Percentiles rank a stretch among this genome's conserved stretches.
Conservation (phyloP, 345 rosid species). For the Acer saccharum region DNA sequence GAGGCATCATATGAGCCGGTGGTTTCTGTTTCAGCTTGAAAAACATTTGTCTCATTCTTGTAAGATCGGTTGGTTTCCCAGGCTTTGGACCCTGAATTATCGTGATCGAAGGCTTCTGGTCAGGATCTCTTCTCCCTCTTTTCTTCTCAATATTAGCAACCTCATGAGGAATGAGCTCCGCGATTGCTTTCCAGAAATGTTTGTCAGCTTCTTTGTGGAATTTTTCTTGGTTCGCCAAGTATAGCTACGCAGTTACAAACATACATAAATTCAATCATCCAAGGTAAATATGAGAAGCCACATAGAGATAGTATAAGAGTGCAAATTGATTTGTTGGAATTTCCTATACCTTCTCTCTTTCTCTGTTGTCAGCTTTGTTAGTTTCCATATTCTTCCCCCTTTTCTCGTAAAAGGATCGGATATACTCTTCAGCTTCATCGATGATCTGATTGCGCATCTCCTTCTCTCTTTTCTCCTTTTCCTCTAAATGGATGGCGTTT, state of each 20-base stretch:
- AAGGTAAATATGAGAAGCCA: neutral
- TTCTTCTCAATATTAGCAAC: constrained; percentile 83
- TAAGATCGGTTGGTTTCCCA: constrained; percentile 84
- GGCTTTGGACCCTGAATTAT: constrained; percentile 95
- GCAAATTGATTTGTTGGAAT: neutral
- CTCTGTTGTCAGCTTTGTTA: constrained; percentile 80
- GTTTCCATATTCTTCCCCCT: constrained; percentile 66
- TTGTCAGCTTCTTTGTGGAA: constrained; percentile 88
- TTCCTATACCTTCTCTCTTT: constrained; percentile 74
- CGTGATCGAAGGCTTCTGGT: constrained; percentile 61
- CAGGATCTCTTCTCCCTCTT: constrained; percentile 78
- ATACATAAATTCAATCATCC: neutral
- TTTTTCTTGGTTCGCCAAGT: constrained; percentile 85
- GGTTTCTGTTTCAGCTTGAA: constrained; percentile 80
- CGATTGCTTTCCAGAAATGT: constrained; percentile 95
- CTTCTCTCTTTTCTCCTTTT: constrained; percentile 93
- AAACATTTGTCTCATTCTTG: constrained; percentile 87
- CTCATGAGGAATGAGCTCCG: constrained; percentile 89
- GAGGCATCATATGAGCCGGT: constrained; percentile 93
- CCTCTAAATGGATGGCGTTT: constrained; percentile 84
- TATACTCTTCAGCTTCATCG: constrained; percentile 83
- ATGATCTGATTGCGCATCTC: constrained; percentile 89
- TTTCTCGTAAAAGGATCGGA: constrained; percentile 79
- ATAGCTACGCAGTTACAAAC: constrained; percentile 45
- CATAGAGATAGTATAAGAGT: neutral